Evolutionary conservation across 2,329 filamentous ascomycete species (phyloP).

Genomic region (Arthrobotrys entomopaga): DNA sequence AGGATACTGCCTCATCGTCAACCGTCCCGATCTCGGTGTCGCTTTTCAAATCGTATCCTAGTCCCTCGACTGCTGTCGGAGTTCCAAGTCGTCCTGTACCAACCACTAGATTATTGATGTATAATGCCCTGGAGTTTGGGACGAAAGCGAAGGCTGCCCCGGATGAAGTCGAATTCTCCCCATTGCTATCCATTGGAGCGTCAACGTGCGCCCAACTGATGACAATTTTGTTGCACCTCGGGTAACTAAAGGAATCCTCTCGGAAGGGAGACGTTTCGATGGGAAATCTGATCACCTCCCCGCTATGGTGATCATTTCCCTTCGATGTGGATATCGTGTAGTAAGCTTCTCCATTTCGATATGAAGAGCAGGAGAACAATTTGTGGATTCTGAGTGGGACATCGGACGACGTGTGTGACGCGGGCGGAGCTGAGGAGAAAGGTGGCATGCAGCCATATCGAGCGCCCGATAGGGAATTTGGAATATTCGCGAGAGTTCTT

Average conservation of each 20-base stretch:
- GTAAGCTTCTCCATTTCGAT: conserved; percentile 14
- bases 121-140: conserved; percentile 6
- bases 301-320: not conserved
- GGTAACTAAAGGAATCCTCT: conserved; percentile 24
- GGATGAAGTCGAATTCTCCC: not conserved
- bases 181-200: not conserved
- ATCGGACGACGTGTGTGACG: not conserved
- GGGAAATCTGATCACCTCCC: not conserved
- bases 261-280: conserved; percentile 15
- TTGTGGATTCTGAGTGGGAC: conserved; percentile 10
- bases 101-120: conserved; percentile 32
- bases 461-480: conserved; percentile 13
- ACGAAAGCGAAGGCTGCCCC: not conserved
- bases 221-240: conserved; percentile 17
- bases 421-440: not conserved
- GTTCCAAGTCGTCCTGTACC: conserved; percentile 7
- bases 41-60: not conserved
- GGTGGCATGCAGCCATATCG: conserved; percentile 14
- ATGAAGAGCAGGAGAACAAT: conserved; percentile 17
- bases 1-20: not conserved
- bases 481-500: conserved; percentile 10
- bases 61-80: not conserved
- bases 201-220: conserved; percentile 29
- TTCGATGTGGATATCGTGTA: conserved; percentile 11
- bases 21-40: not conserved